A percentile compares a stretch with the other conserved stretches of the same genome.
Evolutionary conservation across 805 yeast species (phyloP).

Genomic region (Starmerella riodocensis): DNA sequence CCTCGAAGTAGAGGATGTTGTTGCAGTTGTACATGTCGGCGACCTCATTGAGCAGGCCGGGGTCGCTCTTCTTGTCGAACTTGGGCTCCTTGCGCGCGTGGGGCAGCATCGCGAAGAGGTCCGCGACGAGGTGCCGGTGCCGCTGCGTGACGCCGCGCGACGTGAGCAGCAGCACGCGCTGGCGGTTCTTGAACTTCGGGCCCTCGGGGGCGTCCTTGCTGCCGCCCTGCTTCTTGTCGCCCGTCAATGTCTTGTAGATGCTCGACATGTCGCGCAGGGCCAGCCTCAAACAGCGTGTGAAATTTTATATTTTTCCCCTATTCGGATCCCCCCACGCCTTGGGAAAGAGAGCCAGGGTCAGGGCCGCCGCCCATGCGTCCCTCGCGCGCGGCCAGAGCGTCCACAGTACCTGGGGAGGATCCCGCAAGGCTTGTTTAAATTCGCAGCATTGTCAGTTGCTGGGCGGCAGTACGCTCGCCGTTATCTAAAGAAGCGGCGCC

Average conservation of each 20-base stretch:
- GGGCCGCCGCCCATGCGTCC: no score
- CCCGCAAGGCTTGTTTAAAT: no score
- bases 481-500: no score
- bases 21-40: slow-evolving; percentile 97
- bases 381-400: no score
- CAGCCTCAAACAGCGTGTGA: no score
- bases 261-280: no score
- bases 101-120: slow-evolving; percentile 66
- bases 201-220: neutral
- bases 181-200: slow-evolving; percentile 54
- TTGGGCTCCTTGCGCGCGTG: slow-evolving; percentile 95
- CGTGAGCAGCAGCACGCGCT: slow-evolving; percentile 75
- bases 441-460: no score
- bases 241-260: slow-evolving; percentile 55
- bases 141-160: slow-evolving; percentile 90
- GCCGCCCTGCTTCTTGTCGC: slow-evolving; percentile 22
- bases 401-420: no score
- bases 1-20: slow-evolving; percentile 84
- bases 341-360: no score
- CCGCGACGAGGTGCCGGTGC: slow-evolving; percentile 86
- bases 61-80: slow-evolving; percentile 80
- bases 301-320: no score
- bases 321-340: no score
- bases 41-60: slow-evolving; percentile 80
- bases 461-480: no score